Conservation (phyloP, 768 basidiomycete genomes). For the Porpolomopsis calyptriformis region DNA sequence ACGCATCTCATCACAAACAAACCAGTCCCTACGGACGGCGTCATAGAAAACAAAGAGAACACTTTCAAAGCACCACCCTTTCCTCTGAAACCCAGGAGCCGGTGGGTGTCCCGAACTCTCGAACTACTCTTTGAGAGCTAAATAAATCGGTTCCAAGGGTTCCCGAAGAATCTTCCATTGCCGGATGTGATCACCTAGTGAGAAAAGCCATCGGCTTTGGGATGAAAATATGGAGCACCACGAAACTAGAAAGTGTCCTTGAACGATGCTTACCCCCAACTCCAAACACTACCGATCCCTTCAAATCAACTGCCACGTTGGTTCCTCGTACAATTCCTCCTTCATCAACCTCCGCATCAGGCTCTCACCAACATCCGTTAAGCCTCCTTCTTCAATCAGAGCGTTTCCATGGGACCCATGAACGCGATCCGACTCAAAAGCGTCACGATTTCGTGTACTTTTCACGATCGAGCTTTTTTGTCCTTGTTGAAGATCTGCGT, state of each 20-base stretch:
- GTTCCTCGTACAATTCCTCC: background rate
- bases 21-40: conserved; percentile 25
- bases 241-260: conserved; percentile 63
- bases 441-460: conserved; percentile 88
- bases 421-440: conserved; percentile 85
- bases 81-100: conserved; percentile 50
- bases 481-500: conserved; percentile 85
- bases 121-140: conserved; percentile 5
- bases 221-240: conserved; percentile 80
- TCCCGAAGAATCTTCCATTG: conserved; percentile 12
- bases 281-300: conserved; percentile 15
- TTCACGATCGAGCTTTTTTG: conserved; percentile 57
- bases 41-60: conserved; percentile 58
- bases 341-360: conserved; percentile 8
- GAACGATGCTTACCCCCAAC: conserved; percentile 47
- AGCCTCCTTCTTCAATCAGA: conserved; percentile 69
- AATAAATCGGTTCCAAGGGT: conserved; percentile 9
- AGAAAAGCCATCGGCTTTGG: conserved; percentile 57
- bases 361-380: conserved; percentile 35
- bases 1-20: conserved; percentile 81
- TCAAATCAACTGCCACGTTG: conserved; percentile 13
- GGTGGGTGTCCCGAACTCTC: conserved; percentile 32
- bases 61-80: conserved; percentile 23
- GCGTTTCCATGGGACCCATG: conserved; percentile 66
- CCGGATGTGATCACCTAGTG: conserved; percentile 36